Percentiles rank a stretch among this genome's conserved stretches.
phyloP scores from a whole-genome alignment of 768 basidiomycete genomes.

The Phylloporus sp. region DNA sequence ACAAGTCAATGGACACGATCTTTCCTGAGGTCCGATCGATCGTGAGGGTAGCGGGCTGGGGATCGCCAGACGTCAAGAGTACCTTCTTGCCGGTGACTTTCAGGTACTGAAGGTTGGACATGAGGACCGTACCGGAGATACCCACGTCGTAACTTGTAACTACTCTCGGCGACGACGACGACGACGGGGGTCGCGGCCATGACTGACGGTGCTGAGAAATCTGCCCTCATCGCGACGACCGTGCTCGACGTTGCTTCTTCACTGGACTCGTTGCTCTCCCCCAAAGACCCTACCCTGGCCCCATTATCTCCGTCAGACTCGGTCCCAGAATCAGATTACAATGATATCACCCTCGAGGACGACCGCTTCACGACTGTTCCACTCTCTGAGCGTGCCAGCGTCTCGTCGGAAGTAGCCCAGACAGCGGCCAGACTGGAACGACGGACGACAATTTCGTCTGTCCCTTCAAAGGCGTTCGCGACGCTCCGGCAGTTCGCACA shows the following conservation, averaged over 20 bases:
- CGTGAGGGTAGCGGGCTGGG: slow-evolving; percentile 62
- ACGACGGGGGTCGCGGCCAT: slow-evolving; percentile 10
- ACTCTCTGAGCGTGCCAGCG: slow-evolving; percentile 35
- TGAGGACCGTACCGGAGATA: background rate
- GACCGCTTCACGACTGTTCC: slow-evolving; percentile 50
- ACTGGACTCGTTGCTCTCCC: slow-evolving; percentile 50
- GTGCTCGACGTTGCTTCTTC: slow-evolving; percentile 17
- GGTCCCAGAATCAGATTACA: slow-evolving; percentile 56
- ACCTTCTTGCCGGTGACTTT: slow-evolving; percentile 54
- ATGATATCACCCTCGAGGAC: slow-evolving; percentile 49
- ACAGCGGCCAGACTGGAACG: slow-evolving; percentile 20
- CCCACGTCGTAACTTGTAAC: slow-evolving; percentile 14
- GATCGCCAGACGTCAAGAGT: slow-evolving; percentile 46
- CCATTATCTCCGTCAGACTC: slow-evolving; percentile 36
- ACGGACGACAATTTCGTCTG: slow-evolving; percentile 29
- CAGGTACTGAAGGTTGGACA: slow-evolving; percentile 16
- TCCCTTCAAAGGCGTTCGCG: slow-evolving; percentile 15
- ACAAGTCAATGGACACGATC: slow-evolving; percentile 46
- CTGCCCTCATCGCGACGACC: slow-evolving; percentile 6
- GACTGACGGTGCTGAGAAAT: slow-evolving; percentile 14
- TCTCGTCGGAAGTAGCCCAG: slow-evolving; percentile 27
- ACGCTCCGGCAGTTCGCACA: slow-evolving; percentile 36
- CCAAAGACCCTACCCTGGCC: slow-evolving; percentile 33
- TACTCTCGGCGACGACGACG: slow-evolving; percentile 1
- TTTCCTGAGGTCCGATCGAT: slow-evolving; percentile 54